phyloP scores from a whole-genome alignment of 192 early-diverging fungal species.

The Oehlia diaphana region DNA sequence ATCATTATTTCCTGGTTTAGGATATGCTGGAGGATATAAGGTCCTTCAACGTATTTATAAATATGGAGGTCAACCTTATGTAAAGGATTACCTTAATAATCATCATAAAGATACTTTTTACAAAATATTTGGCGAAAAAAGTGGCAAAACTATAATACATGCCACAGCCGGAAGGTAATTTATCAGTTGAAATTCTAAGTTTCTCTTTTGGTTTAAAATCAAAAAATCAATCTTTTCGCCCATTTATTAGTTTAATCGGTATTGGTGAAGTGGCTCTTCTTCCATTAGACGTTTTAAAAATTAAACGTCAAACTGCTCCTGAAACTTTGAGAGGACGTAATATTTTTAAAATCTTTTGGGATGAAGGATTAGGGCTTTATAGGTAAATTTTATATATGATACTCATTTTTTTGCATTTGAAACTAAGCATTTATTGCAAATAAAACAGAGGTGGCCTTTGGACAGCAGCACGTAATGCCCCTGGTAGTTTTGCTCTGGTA shows the following conservation, averaged over 20 bases:
- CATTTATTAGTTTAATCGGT: conserved; percentile 76
- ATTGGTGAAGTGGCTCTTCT: conserved; percentile 97
- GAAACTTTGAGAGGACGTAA: conserved; percentile 82
- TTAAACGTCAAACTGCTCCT: conserved; percentile 96
- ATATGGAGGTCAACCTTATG: conserved; percentile 97
- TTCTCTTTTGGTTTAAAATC: neutral
- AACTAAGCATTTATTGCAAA: neutral
- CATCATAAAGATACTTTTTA: conserved; percentile 79
- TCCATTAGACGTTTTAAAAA: conserved; percentile 97
- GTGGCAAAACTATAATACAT: conserved; percentile 95
- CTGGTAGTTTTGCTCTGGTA: conserved; percentile 93
- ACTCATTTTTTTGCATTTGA: neutral
- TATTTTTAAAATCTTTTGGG: conserved; percentile 70
- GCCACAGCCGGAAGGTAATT: conserved; percentile 86
- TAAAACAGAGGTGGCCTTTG: conserved; percentile 79
- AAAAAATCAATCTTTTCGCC: neutral
- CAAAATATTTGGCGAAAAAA: conserved; percentile 86
- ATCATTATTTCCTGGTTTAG: conserved; percentile 95
- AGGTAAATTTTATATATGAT: conserved; percentile 45
- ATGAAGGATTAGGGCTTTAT: conserved; percentile 93
- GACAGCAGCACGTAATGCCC: conserved; percentile 97
- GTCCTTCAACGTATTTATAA: conserved; percentile 97
- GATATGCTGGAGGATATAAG: conserved; percentile 98
- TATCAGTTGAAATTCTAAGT: too few species aligned
- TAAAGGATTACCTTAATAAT: conserved; percentile 87